Evolutionary conservation across 2,329 filamentous ascomycete species (phyloP), one percentile per base, ranked within the genome.

Genomic region (Stagonosporopsis tanaceti): DNA sequence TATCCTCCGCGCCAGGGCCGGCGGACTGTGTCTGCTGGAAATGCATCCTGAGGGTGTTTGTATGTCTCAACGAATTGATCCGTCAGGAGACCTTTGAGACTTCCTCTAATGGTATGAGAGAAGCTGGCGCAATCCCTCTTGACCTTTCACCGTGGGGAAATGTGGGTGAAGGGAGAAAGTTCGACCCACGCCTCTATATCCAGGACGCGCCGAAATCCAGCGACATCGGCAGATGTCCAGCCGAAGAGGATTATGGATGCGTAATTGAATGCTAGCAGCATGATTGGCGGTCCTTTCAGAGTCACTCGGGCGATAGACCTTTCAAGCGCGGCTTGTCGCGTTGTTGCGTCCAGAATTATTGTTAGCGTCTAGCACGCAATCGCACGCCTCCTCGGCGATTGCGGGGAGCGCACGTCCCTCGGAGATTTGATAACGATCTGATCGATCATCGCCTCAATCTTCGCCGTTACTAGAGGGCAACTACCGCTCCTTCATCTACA

Each of bases 21-120:
- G 72, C 70, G 30, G 76, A 77, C 51, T 77, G 68, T 6, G 69
- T 59, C 50, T 76, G 70, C 56, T 77, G 73, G 65, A 74, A 70
- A 62, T 74, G 74, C 76, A 78, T 78, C 27, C 53, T 71, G 57
- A 60, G 47, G 50, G 53, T 50, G 47, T 42, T 42, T 53, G 55
- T 50, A 39, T 60, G 61, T 55, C 62, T 61, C 55, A 42, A 50
- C 22, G 34, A 53, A 50, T 46, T 41, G 54, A 51, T 53, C 50
- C 25, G n/a, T 47, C n/a, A 25, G 41, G 28, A 53, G 51, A 57
- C 35, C 53, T 57, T 22, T 51, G 41, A 48, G 56, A 54, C 46
- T 55, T 59, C 57, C 57, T 61, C 57, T 42, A 30, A 25, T 35
- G 12, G 15, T 45, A 46, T 35, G 44, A 64, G 53, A 66, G 51